Conservation (phyloP, 2,329 filamentous ascomycete species). For the Penicillium digitatum region DNA sequence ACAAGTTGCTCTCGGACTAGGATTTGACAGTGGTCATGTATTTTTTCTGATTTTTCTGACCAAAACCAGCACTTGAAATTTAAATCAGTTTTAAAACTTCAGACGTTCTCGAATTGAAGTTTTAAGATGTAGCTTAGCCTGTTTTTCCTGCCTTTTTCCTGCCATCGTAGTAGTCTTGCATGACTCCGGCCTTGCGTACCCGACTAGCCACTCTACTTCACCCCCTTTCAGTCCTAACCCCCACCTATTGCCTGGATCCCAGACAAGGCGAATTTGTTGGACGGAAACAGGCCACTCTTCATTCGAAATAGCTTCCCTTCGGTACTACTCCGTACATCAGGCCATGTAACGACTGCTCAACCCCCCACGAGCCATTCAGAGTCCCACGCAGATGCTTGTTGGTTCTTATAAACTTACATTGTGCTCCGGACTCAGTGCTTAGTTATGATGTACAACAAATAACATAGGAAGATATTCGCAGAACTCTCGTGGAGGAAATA, state of each 20-base stretch:
- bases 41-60: too few species aligned
- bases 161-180: background rate
- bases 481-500: background rate
- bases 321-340: background rate
- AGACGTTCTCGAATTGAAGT: background rate
- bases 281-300: too few species aligned
- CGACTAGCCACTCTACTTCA: background rate
- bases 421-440: background rate
- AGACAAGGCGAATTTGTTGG: too few species aligned
- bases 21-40: constrained; percentile 5
- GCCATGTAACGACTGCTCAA: background rate
- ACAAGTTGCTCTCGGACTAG: background rate
- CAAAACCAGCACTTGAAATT: constrained; percentile 10
- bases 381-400: background rate
- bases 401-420: background rate
- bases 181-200: background rate
- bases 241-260: background rate
- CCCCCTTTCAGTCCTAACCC: too few species aligned
- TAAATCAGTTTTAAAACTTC: constrained; percentile 5
- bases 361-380: background rate
- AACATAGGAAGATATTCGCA: background rate
- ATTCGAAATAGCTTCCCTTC: background rate
- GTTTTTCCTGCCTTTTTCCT: too few species aligned
- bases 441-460: too few species aligned
- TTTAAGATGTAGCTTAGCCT: background rate